These are phyloP conservation scores for Immersiella caudata DNA, from an alignment of 495 filamentous ascomycete species.

Conservation along the genomic window DNA sequence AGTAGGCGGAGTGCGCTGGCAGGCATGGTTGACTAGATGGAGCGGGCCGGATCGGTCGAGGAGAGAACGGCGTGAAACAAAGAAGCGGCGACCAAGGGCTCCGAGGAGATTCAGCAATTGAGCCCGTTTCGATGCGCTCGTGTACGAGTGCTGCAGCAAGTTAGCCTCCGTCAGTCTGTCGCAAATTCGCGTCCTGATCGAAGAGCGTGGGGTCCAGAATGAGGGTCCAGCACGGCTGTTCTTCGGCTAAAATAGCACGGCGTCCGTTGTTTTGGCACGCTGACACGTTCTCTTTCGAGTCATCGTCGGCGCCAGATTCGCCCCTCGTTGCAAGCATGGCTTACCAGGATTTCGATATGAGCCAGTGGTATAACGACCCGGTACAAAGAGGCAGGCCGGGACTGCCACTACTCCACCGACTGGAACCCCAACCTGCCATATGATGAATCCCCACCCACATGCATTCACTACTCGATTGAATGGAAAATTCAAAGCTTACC, in stretches of 20 bases:
- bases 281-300: conserved; percentile 15
- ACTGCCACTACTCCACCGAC: no score
- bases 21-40: conserved; percentile 16
- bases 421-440: no score
- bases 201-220: conserved; percentile 9
- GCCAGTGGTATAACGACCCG: no score
- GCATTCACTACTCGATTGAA: no score
- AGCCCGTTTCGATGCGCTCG: conserved; percentile 1
- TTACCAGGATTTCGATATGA: no score
- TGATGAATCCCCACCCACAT: no score
- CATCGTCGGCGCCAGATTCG: conserved; percentile 12
- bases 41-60: conserved; percentile 1
- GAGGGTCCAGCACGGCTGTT: conserved; percentile 12
- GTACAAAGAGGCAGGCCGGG: no score
- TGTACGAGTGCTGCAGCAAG: conserved; percentile 1
- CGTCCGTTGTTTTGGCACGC: conserved; percentile 3
- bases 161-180: conserved; percentile 6
- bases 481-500: no score
- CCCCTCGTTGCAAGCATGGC: conserved; percentile 2
- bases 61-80: background rate
- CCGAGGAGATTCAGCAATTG: conserved; percentile 1
- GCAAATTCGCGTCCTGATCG: conserved; percentile 3
- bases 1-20: conserved; percentile 22
- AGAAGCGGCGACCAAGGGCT: conserved; percentile 1
- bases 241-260: conserved; percentile 17